Evolutionary conservation across 805 yeast genomes (phyloP).

Genomic region (Metschnikowia matae): DNA sequence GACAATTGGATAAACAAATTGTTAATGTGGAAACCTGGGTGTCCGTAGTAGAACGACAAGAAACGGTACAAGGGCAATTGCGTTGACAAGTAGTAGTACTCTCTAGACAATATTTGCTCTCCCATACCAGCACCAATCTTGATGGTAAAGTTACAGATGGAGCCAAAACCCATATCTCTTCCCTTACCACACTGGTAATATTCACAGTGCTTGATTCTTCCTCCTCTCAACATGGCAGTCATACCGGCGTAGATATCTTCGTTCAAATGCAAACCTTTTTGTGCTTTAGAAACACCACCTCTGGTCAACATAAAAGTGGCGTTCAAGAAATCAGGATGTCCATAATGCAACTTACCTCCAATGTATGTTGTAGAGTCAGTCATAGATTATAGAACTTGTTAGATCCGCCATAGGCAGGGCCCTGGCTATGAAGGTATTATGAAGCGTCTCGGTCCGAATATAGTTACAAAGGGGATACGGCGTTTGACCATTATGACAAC

Average conservation of each 20-base stretch:
- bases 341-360: constrained; percentile 82
- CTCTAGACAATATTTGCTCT: constrained; percentile 79
- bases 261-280: constrained; percentile 74
- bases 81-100: constrained; percentile 73
- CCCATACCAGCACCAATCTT: constrained; percentile 92
- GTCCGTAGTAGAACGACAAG: constrained; percentile 77
- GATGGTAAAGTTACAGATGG: constrained; percentile 75
- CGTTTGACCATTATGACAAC: too few relatives aligned
- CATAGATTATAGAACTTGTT: too few relatives aligned
- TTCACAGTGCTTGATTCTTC: constrained; percentile 80
- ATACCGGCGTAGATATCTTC: constrained; percentile 88
- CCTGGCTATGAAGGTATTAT: too few relatives aligned
- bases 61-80: constrained; percentile 75
- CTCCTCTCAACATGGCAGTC: constrained; percentile 74
- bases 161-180: constrained; percentile 78
- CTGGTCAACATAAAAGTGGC: constrained; percentile 75
- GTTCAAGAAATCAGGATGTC: constrained; percentile 81
- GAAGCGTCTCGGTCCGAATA: too few relatives aligned
- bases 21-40: constrained; percentile 81
- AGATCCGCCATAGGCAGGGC: too few relatives aligned
- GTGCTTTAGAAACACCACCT: constrained; percentile 86
- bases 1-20: constrained; percentile 71
- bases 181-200: constrained; percentile 86
- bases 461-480: too few relatives aligned
- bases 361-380: too few relatives aligned